These are phyloP conservation scores for Protostelium mycophagum DNA, from an alignment of 78 protist genomes.

Conservation along the genomic window DNA sequence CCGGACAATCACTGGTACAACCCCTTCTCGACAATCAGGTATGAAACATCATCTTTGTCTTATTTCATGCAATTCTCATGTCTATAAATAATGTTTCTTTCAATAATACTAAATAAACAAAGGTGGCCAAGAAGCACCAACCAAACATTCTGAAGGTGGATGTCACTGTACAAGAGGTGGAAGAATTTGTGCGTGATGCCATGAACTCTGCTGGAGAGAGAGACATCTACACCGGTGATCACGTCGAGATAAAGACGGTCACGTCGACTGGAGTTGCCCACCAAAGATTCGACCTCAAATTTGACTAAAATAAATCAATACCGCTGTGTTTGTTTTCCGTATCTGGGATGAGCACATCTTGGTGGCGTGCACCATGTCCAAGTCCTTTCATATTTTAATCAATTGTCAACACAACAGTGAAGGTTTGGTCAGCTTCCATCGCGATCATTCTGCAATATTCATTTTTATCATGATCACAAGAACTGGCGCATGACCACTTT, in stretches of 20 bases:
- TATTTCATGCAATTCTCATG: neutral
- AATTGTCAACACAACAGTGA: no score
- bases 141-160: slow-evolving; percentile 34
- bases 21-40: slow-evolving; percentile 94
- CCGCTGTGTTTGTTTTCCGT: no score
- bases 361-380: no score
- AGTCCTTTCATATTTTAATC: no score
- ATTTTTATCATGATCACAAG: no score
- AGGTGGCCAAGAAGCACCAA: slow-evolving; percentile 44
- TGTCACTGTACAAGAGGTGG: slow-evolving; percentile 65
- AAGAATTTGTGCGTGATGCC: slow-evolving; percentile 80
- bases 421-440: no score
- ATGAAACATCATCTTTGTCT: slow-evolving; percentile 1
- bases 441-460: no score
- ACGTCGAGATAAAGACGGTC: slow-evolving; percentile 78
- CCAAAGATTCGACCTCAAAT: slow-evolving; percentile 46
- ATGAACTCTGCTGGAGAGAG: slow-evolving; percentile 95
- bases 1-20: slow-evolving; percentile 84
- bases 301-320: no score
- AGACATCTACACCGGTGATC: slow-evolving; percentile 98
- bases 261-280: slow-evolving; percentile 29
- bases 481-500: no score
- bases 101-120: neutral
- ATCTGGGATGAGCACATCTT: no score
- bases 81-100: neutral